These are phyloP conservation scores for Martensiomyces pterosporus DNA, from an alignment of 192 early-diverging fungal genomes.

Conservation along the genomic window DNA sequence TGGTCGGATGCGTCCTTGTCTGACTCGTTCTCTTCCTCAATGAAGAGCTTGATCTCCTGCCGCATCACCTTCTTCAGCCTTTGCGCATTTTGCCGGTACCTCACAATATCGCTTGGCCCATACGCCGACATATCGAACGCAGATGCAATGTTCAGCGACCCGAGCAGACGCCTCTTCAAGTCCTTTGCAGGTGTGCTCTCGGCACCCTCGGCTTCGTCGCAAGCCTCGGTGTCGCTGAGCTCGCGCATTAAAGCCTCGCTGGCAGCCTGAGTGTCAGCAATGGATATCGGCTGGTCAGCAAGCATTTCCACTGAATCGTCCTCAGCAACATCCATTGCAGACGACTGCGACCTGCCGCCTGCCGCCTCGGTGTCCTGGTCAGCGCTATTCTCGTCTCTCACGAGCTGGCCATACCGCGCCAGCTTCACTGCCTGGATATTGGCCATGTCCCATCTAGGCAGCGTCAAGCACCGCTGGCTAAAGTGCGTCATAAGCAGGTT, in stretches of 20 bases:
- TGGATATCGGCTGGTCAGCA: conserved; percentile 2
- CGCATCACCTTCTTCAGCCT: conserved; percentile 15
- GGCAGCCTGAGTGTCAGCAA: conserved; percentile 9
- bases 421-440: conserved; percentile 12
- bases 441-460: conserved; percentile 24
- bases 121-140: conserved; percentile 39
- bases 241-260: conserved; percentile 23
- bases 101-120: conserved; percentile 17
- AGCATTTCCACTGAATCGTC: neutral
- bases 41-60: conserved; percentile 29
- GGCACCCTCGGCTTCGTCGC: conserved; percentile 5
- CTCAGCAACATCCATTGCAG: conserved; percentile 1
- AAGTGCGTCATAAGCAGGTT: conserved; percentile 91
- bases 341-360: neutral
- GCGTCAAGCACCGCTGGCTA: conserved; percentile 76
- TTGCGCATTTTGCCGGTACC: conserved; percentile 8
- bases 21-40: conserved; percentile 22
- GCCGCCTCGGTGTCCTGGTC: neutral
- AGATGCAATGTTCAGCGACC: conserved; percentile 22
- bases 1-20: neutral
- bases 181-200: too few species aligned
- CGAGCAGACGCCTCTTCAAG: too few species aligned
- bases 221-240: conserved; percentile 9
- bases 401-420: conserved; percentile 23
- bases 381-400: neutral